A percentile compares a stretch with the other conserved stretches of the same genome.
These are phyloP conservation scores for Mrakia blollopis DNA, from an alignment of 768 basidiomycete genomes.

Conservation along the genomic window DNA sequence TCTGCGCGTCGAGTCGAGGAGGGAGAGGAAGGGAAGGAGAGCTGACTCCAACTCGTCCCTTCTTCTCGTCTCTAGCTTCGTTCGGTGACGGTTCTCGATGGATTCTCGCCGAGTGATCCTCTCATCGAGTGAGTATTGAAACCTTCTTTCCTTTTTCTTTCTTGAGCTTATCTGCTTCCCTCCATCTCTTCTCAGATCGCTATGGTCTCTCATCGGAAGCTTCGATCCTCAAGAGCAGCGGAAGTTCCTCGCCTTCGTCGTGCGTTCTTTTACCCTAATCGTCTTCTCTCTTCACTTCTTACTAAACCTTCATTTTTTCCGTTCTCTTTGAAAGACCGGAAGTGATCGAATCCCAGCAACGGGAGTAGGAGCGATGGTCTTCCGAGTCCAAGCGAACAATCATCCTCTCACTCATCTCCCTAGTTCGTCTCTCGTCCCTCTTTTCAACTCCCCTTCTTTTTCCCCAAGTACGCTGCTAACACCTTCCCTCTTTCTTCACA, in stretches of 20 bases:
- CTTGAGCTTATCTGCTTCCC: not conserved
- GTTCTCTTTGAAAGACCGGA: slow-evolving; percentile 33
- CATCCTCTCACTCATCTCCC: slow-evolving; percentile 21
- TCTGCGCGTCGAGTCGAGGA: no score
- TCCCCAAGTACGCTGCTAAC: not conserved
- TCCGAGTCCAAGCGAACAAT: slow-evolving; percentile 32
- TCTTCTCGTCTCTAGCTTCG: slow-evolving; percentile 30
- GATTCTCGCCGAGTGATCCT: slow-evolving; percentile 27
- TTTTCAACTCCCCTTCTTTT: not conserved
- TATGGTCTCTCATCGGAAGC: slow-evolving; percentile 22
- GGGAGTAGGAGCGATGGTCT: slow-evolving; percentile 23
- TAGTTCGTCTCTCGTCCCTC: slow-evolving; percentile 7
- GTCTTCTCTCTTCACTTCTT: not conserved
- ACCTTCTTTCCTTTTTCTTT: not conserved
- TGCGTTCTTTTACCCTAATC: not conserved
- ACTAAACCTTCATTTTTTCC: not conserved
- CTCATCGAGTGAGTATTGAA: slow-evolving; percentile 33
- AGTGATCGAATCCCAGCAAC: slow-evolving; percentile 37
- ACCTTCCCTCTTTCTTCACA: not conserved
- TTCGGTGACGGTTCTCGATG: slow-evolving; percentile 34
- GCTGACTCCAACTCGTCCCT: no score
- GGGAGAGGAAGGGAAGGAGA: no score
- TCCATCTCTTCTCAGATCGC: not conserved
- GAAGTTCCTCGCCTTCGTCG: slow-evolving; percentile 36
- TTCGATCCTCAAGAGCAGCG: slow-evolving; percentile 27